Conservation (phyloP, 768 basidiomycete species). For the Russula vinacea region DNA sequence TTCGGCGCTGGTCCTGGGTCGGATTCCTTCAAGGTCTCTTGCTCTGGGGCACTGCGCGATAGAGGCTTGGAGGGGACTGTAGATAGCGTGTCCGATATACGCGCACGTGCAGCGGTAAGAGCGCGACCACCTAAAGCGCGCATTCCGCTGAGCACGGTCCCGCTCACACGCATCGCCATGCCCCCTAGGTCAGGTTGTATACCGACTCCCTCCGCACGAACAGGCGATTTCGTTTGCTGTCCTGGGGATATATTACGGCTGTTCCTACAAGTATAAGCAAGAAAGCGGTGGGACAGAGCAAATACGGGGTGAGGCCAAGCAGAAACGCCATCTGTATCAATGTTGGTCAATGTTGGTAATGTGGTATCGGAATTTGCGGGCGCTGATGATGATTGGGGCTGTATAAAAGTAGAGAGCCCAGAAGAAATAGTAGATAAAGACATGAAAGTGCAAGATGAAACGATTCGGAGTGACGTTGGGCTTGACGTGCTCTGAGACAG, state of each 20-base stretch:
- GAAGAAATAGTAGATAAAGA: conserved; percentile 50
- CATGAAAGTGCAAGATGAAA: conserved; percentile 53
- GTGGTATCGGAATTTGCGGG: conserved; percentile 37
- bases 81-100: conserved; percentile 19
- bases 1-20: not conserved
- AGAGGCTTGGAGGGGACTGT: conserved; percentile 26
- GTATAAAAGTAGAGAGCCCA: conserved; percentile 46
- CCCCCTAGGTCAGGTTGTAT: conserved; percentile 50
- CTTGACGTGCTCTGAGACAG: conserved; percentile 52
- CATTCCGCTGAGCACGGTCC: conserved; percentile 61
- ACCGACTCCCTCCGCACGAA: conserved; percentile 28
- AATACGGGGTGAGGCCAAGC: conserved; percentile 49
- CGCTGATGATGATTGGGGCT: conserved; percentile 31
- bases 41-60: conserved; percentile 41
- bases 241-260: conserved; percentile 22
- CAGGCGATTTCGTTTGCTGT: conserved; percentile 24
- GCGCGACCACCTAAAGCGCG: conserved; percentile 61
- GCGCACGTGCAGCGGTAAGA: conserved; percentile 43
- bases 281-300: conserved; percentile 57
- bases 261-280: conserved; percentile 53
- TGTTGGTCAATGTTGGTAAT: conserved; percentile 42
- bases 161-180: conserved; percentile 58
- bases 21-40: conserved; percentile 5
- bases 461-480: conserved; percentile 53
- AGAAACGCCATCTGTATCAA: conserved; percentile 9